phyloP scores from a whole-genome alignment of 768 basidiomycete genomes.

The Tylopilus plumbeoviolaceoides region DNA sequence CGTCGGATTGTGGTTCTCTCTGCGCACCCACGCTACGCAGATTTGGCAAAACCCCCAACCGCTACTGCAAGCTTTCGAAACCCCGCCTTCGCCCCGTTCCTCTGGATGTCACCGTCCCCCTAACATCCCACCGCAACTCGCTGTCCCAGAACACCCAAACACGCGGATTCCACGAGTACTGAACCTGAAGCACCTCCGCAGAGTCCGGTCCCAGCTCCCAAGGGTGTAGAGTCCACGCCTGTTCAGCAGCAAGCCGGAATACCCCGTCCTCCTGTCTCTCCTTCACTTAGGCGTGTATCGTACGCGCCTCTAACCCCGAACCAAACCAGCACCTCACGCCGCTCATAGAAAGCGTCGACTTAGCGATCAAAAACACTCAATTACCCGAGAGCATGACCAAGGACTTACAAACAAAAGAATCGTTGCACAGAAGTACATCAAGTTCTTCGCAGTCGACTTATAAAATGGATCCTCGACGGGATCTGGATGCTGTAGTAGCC shows the following conservation, averaged over 20 bases:
- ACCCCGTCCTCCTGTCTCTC: constrained; percentile 36
- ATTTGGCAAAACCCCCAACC: constrained; percentile 99
- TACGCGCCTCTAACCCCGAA: constrained; percentile 40
- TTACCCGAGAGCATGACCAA: constrained; percentile 71
- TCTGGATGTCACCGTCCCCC: constrained; percentile 61
- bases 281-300: constrained; percentile 50
- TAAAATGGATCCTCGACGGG: constrained; percentile 95
- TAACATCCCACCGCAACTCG: constrained; percentile 8
- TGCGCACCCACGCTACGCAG: constrained; percentile 94
- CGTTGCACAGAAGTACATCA: constrained; percentile 95
- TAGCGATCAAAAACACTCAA: constrained; percentile 59
- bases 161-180: constrained; percentile 37
- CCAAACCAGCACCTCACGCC: constrained; percentile 49
- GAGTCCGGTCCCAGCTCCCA: constrained; percentile 37
- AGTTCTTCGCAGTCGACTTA: constrained; percentile 87
- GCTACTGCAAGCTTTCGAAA: constrained; percentile 63
- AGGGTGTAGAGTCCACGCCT: constrained; percentile 19
- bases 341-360: constrained; percentile 73
- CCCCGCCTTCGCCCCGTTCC: constrained; percentile 48
- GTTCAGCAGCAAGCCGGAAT: constrained; percentile 15
- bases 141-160: constrained; percentile 34
- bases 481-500: constrained; percentile 94
- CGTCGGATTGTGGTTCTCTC: constrained; percentile 96
- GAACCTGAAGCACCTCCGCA: constrained; percentile 34
- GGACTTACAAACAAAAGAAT: constrained; percentile 78